Conservation (phyloP, 2,329 filamentous ascomycete genomes). For the Apiospora arundinis region DNA sequence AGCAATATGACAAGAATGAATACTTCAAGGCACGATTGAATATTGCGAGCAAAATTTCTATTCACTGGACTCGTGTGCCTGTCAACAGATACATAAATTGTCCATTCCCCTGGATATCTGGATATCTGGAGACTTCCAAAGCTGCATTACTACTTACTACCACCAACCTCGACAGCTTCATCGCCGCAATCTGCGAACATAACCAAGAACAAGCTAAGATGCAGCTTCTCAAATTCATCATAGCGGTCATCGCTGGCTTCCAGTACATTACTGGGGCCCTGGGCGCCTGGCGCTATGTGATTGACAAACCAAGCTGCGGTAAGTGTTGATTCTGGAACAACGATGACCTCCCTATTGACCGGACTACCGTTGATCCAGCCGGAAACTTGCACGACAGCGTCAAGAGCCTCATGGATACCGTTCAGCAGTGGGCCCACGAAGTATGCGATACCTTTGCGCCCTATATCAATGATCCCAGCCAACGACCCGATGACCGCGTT, state of each 20-base stretch:
- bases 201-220: not conserved
- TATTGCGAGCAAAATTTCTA: not conserved
- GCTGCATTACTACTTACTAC: not conserved
- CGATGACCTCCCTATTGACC: not conserved
- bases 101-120: not conserved
- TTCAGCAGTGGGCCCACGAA: not conserved
- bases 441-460: not conserved
- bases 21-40: not conserved
- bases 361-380: not conserved
- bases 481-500: not conserved
- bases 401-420: not conserved
- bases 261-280: not conserved
- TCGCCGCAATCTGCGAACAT: not conserved
- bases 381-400: not conserved
- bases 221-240: not conserved
- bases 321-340: not conserved
- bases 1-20: not conserved
- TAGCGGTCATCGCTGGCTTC: not conserved
- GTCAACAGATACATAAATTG: not conserved
- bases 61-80: not conserved
- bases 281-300: not conserved
- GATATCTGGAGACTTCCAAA: not conserved
- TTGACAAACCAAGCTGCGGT: not conserved
- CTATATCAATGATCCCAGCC: not conserved
- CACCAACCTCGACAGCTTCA: no score